These are phyloP conservation scores for Mycena rebaudengoi DNA, from an alignment of 768 basidiomycete genomes.

Conservation along the genomic window DNA sequence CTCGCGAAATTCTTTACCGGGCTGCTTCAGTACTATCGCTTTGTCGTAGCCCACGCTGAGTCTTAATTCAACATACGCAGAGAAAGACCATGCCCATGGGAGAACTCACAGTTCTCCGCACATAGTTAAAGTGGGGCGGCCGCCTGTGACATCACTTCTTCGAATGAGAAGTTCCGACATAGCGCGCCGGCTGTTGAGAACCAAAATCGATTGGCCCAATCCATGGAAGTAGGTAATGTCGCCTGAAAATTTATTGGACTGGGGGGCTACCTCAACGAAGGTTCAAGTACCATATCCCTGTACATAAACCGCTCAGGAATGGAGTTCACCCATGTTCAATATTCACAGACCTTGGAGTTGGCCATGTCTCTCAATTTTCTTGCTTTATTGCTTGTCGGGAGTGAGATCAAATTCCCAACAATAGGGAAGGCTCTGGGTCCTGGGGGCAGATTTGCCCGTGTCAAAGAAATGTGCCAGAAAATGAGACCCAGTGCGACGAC, in stretches of 20 bases:
- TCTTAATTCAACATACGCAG: not conserved
- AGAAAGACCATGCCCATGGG: not conserved
- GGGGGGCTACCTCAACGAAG: not conserved
- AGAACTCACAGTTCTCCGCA: constrained; percentile 4
- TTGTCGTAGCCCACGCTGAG: not conserved
- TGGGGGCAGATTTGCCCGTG: not conserved
- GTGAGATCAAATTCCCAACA: not conserved
- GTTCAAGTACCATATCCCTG: not conserved
- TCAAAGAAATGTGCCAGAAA: not conserved
- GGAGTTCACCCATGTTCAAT: not conserved
- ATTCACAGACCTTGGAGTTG: not conserved
- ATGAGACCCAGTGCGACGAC: not conserved
- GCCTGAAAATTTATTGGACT: not conserved
- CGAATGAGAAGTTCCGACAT: not conserved
- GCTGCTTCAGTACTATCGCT: not conserved
- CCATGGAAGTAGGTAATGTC: constrained; percentile 3
- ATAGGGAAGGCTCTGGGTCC: not conserved
- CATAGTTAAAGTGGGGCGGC: constrained; percentile 12
- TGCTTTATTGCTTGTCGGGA: not conserved
- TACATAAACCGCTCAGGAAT: not conserved
- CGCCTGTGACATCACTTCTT: not conserved
- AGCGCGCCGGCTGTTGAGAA: not conserved
- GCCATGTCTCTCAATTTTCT: not conserved
- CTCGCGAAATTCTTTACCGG: constrained; percentile 1
- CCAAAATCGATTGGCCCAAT: not conserved